These are phyloP conservation scores for Ulota crispa DNA, from an alignment of 225 moss, liverwort and hornwort genomes.

Conservation along the genomic window DNA sequence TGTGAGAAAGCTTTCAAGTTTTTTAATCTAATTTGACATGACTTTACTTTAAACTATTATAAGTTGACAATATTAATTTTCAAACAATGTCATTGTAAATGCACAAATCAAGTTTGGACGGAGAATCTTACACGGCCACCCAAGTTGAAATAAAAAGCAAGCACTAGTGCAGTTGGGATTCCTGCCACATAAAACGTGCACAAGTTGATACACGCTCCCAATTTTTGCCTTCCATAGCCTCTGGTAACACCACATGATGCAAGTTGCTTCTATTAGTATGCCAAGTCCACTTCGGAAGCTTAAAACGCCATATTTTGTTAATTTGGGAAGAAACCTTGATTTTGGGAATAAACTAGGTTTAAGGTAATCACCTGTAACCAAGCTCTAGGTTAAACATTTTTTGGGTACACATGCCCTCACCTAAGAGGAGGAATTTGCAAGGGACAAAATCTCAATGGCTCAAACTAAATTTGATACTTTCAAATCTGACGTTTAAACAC, in stretches of 20 bases:
- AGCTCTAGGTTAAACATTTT: too few species aligned
- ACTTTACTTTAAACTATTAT: not conserved
- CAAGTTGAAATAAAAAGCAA: conserved; percentile 42
- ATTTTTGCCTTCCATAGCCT: conserved; percentile 48
- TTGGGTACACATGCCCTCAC: too few species aligned
- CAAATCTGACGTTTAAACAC: too few species aligned
- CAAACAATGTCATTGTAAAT: not conserved
- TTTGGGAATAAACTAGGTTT: too few species aligned
- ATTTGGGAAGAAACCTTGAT: too few species aligned
- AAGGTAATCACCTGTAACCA: too few species aligned
- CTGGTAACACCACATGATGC: conserved; percentile 38
- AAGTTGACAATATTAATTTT: not conserved
- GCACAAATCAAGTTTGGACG: not conserved
- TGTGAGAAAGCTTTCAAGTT: not conserved
- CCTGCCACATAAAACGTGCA: conserved; percentile 45
- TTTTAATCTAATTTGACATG: not conserved
- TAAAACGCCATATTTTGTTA: too few species aligned
- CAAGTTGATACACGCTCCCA: conserved; percentile 49
- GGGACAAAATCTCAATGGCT: too few species aligned
- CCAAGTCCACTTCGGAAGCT: not conserved
- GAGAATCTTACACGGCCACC: conserved; percentile 32
- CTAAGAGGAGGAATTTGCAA: too few species aligned
- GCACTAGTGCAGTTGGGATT: conserved; percentile 38
- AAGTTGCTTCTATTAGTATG: not conserved
- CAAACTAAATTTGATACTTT: too few species aligned